These are phyloP conservation scores for Claviceps quebecensis DNA, from an alignment of 2,329 filamentous ascomycete genomes.

Conservation along the genomic window DNA sequence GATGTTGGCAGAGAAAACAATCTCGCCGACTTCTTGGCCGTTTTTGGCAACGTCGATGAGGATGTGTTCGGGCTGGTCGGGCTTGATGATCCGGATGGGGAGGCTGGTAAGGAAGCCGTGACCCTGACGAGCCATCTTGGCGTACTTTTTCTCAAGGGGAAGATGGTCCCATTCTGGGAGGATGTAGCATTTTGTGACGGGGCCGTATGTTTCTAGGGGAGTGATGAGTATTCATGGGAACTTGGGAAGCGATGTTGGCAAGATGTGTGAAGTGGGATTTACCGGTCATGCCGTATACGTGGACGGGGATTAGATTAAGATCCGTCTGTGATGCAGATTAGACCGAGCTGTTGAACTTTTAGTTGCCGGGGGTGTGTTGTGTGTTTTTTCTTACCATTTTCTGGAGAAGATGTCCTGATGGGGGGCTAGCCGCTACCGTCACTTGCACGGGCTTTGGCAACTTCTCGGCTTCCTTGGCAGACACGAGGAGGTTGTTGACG, in stretches of 20 bases:
- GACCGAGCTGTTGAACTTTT: neutral
- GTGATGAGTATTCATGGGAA: neutral
- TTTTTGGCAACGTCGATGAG: constrained; percentile 32
- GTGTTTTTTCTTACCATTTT: constrained; percentile 52
- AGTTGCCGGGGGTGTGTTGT: no score
- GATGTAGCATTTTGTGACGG: constrained; percentile 85
- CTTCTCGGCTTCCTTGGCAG: constrained; percentile 56
- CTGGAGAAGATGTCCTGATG: constrained; percentile 80
- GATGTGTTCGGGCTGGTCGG: constrained; percentile 51
- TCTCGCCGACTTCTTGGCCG: constrained; percentile 37
- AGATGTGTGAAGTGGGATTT: neutral
- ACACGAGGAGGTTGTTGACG: constrained; percentile 86
- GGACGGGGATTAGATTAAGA: constrained; percentile 78
- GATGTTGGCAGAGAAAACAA: constrained; percentile 83
- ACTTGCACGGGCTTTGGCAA: constrained; percentile 64
- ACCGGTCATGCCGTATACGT: constrained; percentile 72
- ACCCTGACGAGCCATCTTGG: constrained; percentile 84
- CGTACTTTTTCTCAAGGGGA: constrained; percentile 62
- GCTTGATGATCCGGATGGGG: constrained; percentile 69
- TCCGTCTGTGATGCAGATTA: constrained; percentile 18
- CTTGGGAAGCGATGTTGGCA: neutral
- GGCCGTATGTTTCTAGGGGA: constrained; percentile 69
- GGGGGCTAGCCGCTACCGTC: constrained; percentile 84
- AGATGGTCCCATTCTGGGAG: constrained; percentile 74
- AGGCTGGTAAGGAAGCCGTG: constrained; percentile 79